Evolutionary conservation across 2,329 filamentous ascomycete species (phyloP).

Genomic region (Ascochyta fabae): DNA sequence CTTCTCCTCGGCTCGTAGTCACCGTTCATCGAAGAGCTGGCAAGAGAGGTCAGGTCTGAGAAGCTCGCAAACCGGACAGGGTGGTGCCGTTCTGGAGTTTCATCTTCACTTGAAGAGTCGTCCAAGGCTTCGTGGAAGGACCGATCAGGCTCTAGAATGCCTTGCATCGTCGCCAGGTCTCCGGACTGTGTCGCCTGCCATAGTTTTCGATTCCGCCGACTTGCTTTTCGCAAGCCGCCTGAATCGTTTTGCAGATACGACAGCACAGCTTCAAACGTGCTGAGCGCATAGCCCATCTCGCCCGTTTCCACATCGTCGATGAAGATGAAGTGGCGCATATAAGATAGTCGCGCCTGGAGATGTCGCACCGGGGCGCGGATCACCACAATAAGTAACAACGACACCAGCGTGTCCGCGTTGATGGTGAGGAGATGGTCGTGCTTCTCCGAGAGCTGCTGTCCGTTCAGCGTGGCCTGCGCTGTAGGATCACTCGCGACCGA

Average conservation of each 20-base stretch:
- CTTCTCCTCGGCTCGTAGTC: slow-evolving; percentile 30
- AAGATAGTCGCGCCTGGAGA: slow-evolving; percentile 85
- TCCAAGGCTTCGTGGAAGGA: slow-evolving; percentile 46
- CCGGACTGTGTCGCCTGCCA: slow-evolving; percentile 89
- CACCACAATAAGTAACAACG: slow-evolving; percentile 86
- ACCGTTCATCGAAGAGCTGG: slow-evolving; percentile 40
- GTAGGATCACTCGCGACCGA: slow-evolving; percentile 34
- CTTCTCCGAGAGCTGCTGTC: slow-evolving; percentile 56
- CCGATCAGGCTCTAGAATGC: slow-evolving; percentile 76
- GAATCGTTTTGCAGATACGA: slow-evolving; percentile 87
- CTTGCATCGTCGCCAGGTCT: slow-evolving; percentile 74
- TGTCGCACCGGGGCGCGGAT: slow-evolving; percentile 89
- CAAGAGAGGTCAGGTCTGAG: slow-evolving; percentile 35
- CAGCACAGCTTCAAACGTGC: slow-evolving; percentile 93
- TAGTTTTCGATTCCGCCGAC: slow-evolving; percentile 80
- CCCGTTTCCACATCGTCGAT: slow-evolving; percentile 97
- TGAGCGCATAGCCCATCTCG: slow-evolving; percentile 93
- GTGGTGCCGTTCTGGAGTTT: slow-evolving; percentile 27
- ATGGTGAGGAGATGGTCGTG: slow-evolving; percentile 65
- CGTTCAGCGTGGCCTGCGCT: slow-evolving; percentile 31
- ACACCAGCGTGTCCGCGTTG: slow-evolving; percentile 92
- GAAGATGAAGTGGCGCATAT: slow-evolving; percentile 97
- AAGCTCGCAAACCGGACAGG: slow-evolving; percentile 44
- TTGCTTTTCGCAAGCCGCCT: slow-evolving; percentile 79
- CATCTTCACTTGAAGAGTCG: slow-evolving; percentile 38